These are phyloP conservation scores for Dendrostoma leiphaemia DNA, from an alignment of 2,329 filamentous ascomycete species.

Conservation along the genomic window DNA sequence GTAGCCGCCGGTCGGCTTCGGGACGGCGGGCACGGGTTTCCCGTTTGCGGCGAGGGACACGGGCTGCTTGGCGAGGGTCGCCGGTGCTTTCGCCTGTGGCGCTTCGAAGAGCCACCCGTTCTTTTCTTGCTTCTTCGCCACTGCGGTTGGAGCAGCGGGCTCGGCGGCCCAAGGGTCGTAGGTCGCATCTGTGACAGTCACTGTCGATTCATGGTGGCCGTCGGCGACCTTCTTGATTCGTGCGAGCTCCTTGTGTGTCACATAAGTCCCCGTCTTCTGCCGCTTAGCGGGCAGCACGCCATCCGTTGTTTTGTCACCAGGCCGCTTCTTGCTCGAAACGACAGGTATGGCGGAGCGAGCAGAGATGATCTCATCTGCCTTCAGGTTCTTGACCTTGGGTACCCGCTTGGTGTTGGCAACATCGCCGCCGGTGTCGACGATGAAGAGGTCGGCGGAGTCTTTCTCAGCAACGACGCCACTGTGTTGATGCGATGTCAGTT, in stretches of 20 bases:
- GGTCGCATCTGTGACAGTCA: conserved; percentile 58
- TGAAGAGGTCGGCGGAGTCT: conserved; percentile 78
- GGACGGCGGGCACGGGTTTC: conserved; percentile 74
- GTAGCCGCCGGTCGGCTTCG: conserved; percentile 75
- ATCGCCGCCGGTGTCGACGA: conserved; percentile 74
- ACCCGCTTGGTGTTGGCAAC: conserved; percentile 61
- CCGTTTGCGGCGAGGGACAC: conserved; percentile 81
- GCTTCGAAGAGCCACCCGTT: conserved; percentile 11
- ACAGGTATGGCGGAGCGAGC: conserved; percentile 79
- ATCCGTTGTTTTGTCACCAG: conserved; percentile 67
- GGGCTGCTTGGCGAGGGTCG: conserved; percentile 72
- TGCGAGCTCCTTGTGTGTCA: conserved; percentile 80
- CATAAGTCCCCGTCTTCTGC: conserved; percentile 67
- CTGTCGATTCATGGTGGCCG: conserved; percentile 57
- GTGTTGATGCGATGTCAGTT: neutral
- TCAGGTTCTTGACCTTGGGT: conserved; percentile 73
- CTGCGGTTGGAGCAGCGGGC: conserved; percentile 27
- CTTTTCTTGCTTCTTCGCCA: conserved; percentile 55
- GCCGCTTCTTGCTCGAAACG: conserved; percentile 75
- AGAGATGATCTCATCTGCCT: conserved; percentile 87
- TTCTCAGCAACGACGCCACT: conserved; percentile 83
- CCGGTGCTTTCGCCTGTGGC: conserved; percentile 56
- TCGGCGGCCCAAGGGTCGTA: conserved; percentile 75
- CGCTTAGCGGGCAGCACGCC: conserved; percentile 74
- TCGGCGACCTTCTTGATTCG: conserved; percentile 78